A percentile compares a stretch with the other conserved stretches of the same genome.
Evolutionary conservation across 179 eudicot genomes (phyloP).

Genomic region (Camellia oleifera): DNA sequence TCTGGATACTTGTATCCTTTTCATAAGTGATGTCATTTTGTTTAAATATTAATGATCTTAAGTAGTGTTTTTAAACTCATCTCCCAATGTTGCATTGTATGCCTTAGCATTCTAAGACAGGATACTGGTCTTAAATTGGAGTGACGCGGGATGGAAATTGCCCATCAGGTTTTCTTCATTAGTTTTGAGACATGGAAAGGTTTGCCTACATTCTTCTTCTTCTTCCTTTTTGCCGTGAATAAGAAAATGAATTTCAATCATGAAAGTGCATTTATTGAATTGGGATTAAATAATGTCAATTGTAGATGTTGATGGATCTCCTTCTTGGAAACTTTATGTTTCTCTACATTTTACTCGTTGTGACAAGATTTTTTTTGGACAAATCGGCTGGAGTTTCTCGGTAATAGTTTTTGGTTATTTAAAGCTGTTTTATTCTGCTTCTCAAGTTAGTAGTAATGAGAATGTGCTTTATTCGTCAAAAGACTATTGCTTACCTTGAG

Average conservation of each 20-base stretch:
- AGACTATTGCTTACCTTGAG: background rate
- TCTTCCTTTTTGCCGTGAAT: background rate
- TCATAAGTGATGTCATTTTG: background rate
- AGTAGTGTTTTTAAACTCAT: background rate
- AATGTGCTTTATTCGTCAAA: background rate
- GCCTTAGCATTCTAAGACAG: conserved; percentile 42
- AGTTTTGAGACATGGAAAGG: conserved; percentile 33
- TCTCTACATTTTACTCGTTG: conserved; percentile 25
- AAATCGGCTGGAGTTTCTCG: conserved; percentile 20
- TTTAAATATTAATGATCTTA: background rate
- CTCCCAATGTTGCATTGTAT: background rate
- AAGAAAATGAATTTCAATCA: background rate
- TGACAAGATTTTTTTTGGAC: conserved; percentile 30
- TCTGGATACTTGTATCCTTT: conserved; percentile 51
- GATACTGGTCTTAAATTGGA: conserved; percentile 24
- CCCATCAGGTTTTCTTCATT: conserved; percentile 26
- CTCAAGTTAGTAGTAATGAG: background rate
- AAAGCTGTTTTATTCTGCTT: background rate
- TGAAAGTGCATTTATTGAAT: background rate
- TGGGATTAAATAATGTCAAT: background rate
- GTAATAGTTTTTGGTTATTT: conserved; percentile 19
- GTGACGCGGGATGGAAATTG: conserved; percentile 20
- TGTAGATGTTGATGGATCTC: conserved; percentile 37
- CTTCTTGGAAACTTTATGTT: conserved; percentile 33
- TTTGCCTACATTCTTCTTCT: conserved; percentile 10